Conservation (phyloP, 2,329 filamentous ascomycete genomes). For the Cytospora schulzeri region DNA sequence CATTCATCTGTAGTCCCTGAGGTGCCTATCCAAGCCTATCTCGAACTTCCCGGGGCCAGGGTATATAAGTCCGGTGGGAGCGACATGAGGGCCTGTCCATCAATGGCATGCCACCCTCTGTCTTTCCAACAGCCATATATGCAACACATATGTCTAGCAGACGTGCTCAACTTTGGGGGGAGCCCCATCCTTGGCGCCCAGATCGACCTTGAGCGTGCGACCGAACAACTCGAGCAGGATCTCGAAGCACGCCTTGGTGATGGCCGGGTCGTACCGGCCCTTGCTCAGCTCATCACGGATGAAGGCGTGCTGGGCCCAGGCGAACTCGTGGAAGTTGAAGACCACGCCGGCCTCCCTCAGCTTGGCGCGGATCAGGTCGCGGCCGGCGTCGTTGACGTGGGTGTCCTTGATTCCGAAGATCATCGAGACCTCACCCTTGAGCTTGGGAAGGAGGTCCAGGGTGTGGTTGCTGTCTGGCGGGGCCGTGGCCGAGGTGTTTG, state of each 20-base stretch:
- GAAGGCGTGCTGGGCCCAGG: slow-evolving; percentile 95
- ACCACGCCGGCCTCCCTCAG: slow-evolving; percentile 73
- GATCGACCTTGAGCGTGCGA: slow-evolving; percentile 73
- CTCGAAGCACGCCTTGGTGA: slow-evolving; percentile 88
- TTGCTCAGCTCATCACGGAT: slow-evolving; percentile 92
- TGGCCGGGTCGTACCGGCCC: slow-evolving; percentile 87
- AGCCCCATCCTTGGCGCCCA: slow-evolving; percentile 68
- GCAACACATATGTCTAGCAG: slow-evolving; percentile 52
- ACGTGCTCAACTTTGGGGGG: slow-evolving; percentile 70
- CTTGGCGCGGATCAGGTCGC: slow-evolving; percentile 81
- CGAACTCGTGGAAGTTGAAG: slow-evolving; percentile 85
- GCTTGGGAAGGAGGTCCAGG: slow-evolving; percentile 29
- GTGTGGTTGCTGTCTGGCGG: slow-evolving; percentile 34
- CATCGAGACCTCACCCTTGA: slow-evolving; percentile 70
- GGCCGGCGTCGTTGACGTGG: slow-evolving; percentile 80
- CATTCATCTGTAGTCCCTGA: not conserved
- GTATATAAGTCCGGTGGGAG: not conserved
- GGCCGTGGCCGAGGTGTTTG: slow-evolving; percentile 46
- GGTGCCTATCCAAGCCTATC: not conserved
- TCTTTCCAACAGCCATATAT: not conserved
- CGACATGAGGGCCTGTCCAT: not conserved
- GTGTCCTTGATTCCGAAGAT: slow-evolving; percentile 92
- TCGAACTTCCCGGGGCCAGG: not conserved
- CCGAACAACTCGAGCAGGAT: slow-evolving; percentile 85
- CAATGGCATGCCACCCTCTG: too few species aligned